Base-by-base conservation (phyloP, 1,284 basidiomycete species). In the Ustilago bromivora region DNA sequence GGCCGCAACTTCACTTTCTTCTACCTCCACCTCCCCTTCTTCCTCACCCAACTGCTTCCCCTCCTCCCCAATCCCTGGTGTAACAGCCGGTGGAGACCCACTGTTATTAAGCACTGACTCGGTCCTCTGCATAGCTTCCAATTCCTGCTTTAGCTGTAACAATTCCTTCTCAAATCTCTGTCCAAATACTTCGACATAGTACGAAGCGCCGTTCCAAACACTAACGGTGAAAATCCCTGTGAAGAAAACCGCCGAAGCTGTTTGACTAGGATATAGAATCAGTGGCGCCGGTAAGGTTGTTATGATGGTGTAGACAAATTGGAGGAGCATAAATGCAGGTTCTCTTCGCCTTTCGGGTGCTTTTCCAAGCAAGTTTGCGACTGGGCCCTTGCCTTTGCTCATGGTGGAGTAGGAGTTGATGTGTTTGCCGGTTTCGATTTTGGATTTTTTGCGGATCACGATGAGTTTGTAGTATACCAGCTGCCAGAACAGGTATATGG, bases 201-300 rank as follows among this genome's bases (percentile, higher is more conserved):
- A 78, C 28, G 58, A 63, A 3, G 76, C 78, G 17, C 78, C 77
- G 55, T 79, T 81, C 76, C 78, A 78, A 2, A 80, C 69, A 55
- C 66, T 71, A 8, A 82, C 43, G 7, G 65, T 61, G n/a, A 80
- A 73, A 36, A 82, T 72, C n/a, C 49, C 66, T 28, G 73, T 17
- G n/a, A 97, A 88, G 88, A 94, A 96, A 2, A 90, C 86, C 15
- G 90, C 91, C 71, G 92, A 94, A 89, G 92, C 93, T 55, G 89
- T 88, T 1, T 91, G 86, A 81, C 90, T 93, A 81, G 92, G 90
- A 78, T 94, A 95, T 34, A 96, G 88, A 56, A 96, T 71, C 80
- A 92, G 92, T 3, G 94, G 90, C 2, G 94, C 92, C 0, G 95
- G 95, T 4, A 96, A 86, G 86, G 94, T 94, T 17, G 94, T 96